Conservation (phyloP, 192 early-diverging fungal species). For the Mortierella antarctica region DNA sequence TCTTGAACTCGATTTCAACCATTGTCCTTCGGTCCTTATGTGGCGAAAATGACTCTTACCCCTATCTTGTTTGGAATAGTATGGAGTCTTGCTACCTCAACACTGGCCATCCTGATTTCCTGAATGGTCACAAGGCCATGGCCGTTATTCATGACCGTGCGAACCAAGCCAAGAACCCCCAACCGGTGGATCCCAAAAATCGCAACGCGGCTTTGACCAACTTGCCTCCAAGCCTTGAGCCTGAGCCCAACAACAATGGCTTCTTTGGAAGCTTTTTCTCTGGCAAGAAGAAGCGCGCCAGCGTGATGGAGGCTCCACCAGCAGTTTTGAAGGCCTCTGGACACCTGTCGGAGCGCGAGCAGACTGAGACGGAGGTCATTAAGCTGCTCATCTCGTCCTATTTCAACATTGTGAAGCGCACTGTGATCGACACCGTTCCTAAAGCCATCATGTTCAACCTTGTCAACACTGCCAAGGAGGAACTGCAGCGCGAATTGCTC, state of each 20-base stretch:
- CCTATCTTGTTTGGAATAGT: conserved; percentile 31
- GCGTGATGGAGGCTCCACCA: conserved; percentile 83
- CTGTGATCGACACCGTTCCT: conserved; percentile 95
- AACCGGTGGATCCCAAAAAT: conserved; percentile 50
- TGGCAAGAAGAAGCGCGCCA: conserved; percentile 81
- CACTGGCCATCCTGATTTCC: conserved; percentile 98
- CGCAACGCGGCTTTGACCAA: conserved; percentile 35
- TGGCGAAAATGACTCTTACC: not conserved
- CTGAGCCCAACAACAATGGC: conserved; percentile 64
- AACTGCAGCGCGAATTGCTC: conserved; percentile 94
- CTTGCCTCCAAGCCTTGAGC: conserved; percentile 45
- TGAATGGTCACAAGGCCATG: conserved; percentile 96
- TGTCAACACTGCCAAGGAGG: conserved; percentile 90
- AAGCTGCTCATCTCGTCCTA: conserved; percentile 98
- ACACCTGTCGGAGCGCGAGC: conserved; percentile 95
- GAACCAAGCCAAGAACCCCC: conserved; percentile 72
- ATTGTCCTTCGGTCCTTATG: too few relatives aligned
- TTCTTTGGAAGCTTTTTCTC: conserved; percentile 99
- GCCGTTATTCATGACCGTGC: conserved; percentile 90
- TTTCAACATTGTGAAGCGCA: conserved; percentile 99
- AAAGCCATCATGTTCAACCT: conserved; percentile 99
- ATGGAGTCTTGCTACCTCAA: conserved; percentile 99
- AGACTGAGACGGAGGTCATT: conserved; percentile 99
- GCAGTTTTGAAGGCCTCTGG: conserved; percentile 93
- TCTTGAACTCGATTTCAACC: too few relatives aligned